Evolutionary conservation across 2,329 filamentous ascomycete genomes (phyloP).

Genomic region (Emericellopsis cladophorae): DNA sequence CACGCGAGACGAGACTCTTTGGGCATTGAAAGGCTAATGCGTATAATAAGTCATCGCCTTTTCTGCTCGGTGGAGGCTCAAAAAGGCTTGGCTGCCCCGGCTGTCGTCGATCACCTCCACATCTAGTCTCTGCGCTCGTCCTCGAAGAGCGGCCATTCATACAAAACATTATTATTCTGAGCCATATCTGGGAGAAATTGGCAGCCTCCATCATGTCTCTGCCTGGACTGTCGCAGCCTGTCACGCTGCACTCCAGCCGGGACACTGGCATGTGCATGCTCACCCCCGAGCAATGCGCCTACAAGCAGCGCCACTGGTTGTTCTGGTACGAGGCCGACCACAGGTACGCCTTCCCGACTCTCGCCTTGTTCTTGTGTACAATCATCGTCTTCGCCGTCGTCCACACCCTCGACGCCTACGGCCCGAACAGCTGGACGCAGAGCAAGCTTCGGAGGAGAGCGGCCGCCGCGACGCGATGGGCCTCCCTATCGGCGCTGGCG

Average conservation of each 20-base stretch:
- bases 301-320: slow-evolving; percentile 29
- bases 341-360: slow-evolving; percentile 35
- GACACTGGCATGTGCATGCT: slow-evolving; percentile 19
- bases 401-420: slow-evolving; percentile 10
- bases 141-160: too few species aligned
- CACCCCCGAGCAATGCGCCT: slow-evolving; percentile 30
- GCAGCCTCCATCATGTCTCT: background rate
- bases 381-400: slow-evolving; percentile 30
- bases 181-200: too few species aligned
- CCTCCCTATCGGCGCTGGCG: slow-evolving; percentile 11
- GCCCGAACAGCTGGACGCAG: background rate
- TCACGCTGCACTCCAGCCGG: slow-evolving; percentile 24
- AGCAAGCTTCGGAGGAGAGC: background rate
- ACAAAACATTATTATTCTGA: too few species aligned
- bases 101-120: too few species aligned
- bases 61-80: too few species aligned
- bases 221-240: slow-evolving; percentile 24
- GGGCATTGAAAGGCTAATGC: too few species aligned
- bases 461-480: background rate
- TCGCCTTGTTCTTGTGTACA: slow-evolving; percentile 37
- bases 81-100: too few species aligned
- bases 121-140: too few species aligned
- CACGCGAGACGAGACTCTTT: too few species aligned
- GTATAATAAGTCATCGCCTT: too few species aligned
- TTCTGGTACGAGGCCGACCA: slow-evolving; percentile 38